A percentile compares a stretch with the other conserved stretches of the same genome.
Conservation (phyloP, 306 rosid genomes). For the Boehmeria nivea region DNA sequence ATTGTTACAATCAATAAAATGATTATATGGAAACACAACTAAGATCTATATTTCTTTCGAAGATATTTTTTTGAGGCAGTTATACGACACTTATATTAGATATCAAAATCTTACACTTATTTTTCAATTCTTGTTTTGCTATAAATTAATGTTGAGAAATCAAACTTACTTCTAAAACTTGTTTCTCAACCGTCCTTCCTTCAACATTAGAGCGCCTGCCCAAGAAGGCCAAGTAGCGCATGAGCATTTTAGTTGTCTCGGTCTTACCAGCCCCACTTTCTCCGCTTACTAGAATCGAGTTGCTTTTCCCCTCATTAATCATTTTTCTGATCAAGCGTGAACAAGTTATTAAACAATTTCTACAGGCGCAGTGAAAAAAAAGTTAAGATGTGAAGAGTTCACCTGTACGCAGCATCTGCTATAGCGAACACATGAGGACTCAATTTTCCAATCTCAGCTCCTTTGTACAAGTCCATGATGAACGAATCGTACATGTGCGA, state of each 20-base stretch:
- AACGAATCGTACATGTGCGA: conserved; percentile 52
- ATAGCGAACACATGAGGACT: conserved; percentile 88
- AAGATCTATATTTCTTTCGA: too few relatives aligned
- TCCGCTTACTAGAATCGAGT: conserved; percentile 87
- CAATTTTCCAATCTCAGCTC: conserved; percentile 50
- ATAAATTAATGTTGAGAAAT: conserved; percentile 26
- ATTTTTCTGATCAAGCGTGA: conserved; percentile 54
- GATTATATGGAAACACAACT: too few relatives aligned
- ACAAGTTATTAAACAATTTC: conserved; percentile 15
- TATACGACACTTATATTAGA: too few relatives aligned
- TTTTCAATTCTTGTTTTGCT: too few relatives aligned
- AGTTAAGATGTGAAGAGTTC: conserved; percentile 20
- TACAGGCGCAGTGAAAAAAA: conserved; percentile 19
- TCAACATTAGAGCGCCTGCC: conserved; percentile 69
- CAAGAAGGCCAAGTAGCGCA: conserved; percentile 86
- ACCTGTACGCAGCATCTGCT: conserved; percentile 88
- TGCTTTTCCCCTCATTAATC: conserved; percentile 72
- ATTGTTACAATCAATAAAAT: background rate
- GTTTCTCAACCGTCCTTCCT: conserved; percentile 75
- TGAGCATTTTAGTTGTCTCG: conserved; percentile 92
- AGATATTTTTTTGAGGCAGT: too few relatives aligned
- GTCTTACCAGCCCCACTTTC: conserved; percentile 98
- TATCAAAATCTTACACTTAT: too few relatives aligned
- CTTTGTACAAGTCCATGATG: conserved; percentile 68
- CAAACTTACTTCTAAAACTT: conserved; percentile 83